Evolutionary conservation across 202 grass and related monocot genomes (phyloP), one percentile per base, ranked within the genome.

Genomic region (Digitaria exilis): DNA sequence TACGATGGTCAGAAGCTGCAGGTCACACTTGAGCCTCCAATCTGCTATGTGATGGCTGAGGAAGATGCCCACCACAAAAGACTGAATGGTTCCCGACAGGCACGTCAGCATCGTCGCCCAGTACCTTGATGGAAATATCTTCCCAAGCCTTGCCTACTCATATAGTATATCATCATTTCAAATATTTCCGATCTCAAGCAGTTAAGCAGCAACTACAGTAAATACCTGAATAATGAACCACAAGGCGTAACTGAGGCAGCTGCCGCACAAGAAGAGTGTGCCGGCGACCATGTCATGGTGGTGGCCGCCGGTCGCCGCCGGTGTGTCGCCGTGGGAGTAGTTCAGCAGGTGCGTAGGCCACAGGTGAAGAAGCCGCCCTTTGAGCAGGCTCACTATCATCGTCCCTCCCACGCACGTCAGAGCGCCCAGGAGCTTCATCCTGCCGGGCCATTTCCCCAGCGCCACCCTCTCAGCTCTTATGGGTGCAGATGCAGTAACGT

Each of bases 351-450:
- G 79, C 4, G 71, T 19, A 14, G 86, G 90, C 80, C 80, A 87
- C 5, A 77, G 31, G 35, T 92, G 87, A 42, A 93, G 79, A 22
- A 42, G 26, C 12, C 17, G 50, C 3, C 87, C 77, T 65, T 75
- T 88, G 24, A 76, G 84, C 7, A 93, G 28, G 65, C 55, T 90
- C 14, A 82, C 26, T 9, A 85, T 4, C 91, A 88, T 84, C 26
- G 77, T 82, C 16, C 91, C 91, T 1, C 58, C 78, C 12, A 90
- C 81, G 11, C 71, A 89, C 24, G 72, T 13, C 2, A 82, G 2
- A 22, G 80, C 62, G 11, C 87, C 90, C 6, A 93, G 5, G 21
- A 85, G 9, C 90, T 79, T 93, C 65, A 79, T 41, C 52, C 18
- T 87, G 8, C 83, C 80, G 12, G 69, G 18, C 25, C 75, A 80